Evolutionary conservation across 352 stramenopile genomes (phyloP).

Genomic region (Globisporangium radiosum): DNA sequence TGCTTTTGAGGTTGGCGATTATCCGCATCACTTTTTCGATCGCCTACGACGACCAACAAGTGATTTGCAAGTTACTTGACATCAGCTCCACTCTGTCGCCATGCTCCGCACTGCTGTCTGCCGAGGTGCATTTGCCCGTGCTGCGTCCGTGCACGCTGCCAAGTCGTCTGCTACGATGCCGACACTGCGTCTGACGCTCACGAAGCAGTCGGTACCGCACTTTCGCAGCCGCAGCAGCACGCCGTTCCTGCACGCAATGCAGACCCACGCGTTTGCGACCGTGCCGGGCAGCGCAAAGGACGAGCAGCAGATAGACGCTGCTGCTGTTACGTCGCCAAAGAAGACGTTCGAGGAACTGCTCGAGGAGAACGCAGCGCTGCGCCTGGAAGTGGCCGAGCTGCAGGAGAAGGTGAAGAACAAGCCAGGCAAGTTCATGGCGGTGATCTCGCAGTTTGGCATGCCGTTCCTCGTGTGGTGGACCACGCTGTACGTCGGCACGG

Average conservation of each 20-base stretch:
- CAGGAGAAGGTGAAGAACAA: constrained; percentile 59
- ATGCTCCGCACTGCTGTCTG: constrained; percentile 12
- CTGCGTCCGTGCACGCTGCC: neutral
- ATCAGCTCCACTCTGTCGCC: neutral
- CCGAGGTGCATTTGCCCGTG: constrained; percentile 9
- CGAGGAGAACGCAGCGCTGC: constrained; percentile 62
- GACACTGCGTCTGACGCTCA: constrained; percentile 13
- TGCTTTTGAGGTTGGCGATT: too few relatives aligned
- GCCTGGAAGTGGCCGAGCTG: constrained; percentile 61
- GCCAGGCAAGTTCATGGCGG: constrained; percentile 65
- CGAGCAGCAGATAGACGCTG: constrained; percentile 16
- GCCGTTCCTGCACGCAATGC: constrained; percentile 22
- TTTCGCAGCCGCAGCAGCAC: neutral
- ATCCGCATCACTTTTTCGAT: too few relatives aligned
- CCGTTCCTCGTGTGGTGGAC: constrained; percentile 84
- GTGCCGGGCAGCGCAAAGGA: constrained; percentile 18
- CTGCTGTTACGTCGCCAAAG: constrained; percentile 6
- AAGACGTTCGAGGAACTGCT: constrained; percentile 74
- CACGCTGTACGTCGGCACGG: constrained; percentile 62
- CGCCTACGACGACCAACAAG: too few relatives aligned
- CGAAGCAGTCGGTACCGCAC: neutral
- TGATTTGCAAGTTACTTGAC: too few relatives aligned
- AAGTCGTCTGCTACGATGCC: constrained; percentile 3
- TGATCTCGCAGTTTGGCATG: constrained; percentile 80
- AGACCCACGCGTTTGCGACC: constrained; percentile 52